These are phyloP conservation scores for Suillus lakei DNA, from an alignment of 768 basidiomycete genomes.

Conservation along the genomic window DNA sequence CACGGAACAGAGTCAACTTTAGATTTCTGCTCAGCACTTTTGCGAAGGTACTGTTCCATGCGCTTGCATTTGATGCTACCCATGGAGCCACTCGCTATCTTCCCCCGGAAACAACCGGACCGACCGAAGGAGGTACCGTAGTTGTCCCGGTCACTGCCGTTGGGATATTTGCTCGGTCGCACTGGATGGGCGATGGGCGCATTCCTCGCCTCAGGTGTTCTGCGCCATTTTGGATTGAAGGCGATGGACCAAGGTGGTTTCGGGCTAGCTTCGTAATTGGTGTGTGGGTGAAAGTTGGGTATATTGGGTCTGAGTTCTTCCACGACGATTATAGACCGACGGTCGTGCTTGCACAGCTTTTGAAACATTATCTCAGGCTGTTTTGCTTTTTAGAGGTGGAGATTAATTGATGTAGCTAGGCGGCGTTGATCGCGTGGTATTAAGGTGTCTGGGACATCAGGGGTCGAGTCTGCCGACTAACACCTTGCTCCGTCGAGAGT, in stretches of 20 bases:
- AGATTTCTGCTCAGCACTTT: no score
- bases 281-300: conserved; percentile 30
- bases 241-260: conserved; percentile 56
- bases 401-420: no score
- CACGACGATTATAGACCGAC: conserved; percentile 5
- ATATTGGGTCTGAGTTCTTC: conserved; percentile 3
- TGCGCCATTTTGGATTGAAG: conserved; percentile 64
- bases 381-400: no score
- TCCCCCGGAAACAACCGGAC: no score
- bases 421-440: no score
- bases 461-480: no score
- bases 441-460: no score
- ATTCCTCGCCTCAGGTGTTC: conserved; percentile 60
- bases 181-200: conserved; percentile 59
- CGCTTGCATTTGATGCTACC: no score
- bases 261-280: conserved; percentile 57
- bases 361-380: background rate
- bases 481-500: no score
- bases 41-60: no score
- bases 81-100: no score
- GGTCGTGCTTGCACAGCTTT: conserved; percentile 13
- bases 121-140: conserved; percentile 40
- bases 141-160: conserved; percentile 43
- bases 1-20: no score
- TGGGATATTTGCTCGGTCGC: conserved; percentile 42